Conservation (phyloP, 352 stramenopile species). For the Globisporangium heterothallicum region DNA sequence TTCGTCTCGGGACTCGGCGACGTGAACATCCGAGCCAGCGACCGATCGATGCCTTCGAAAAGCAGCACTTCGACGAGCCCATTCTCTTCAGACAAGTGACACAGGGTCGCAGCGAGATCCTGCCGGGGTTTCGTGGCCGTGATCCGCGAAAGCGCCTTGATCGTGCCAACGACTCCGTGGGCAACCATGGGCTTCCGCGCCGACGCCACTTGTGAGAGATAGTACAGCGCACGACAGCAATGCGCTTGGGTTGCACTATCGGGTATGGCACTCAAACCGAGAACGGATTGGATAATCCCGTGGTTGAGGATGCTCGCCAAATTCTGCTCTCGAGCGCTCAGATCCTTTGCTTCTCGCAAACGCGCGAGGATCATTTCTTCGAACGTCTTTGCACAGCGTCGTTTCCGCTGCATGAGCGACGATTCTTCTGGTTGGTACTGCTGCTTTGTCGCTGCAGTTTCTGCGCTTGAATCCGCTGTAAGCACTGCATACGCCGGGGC, state of each 20-base stretch:
- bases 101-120: conserved; percentile 60
- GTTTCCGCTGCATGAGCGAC: conserved; percentile 44
- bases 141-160: conserved; percentile 45
- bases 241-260: conserved; percentile 51
- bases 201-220: conserved; percentile 31
- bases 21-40: conserved; percentile 39
- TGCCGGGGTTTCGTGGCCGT: conserved; percentile 26
- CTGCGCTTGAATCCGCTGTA: neutral
- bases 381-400: conserved; percentile 69
- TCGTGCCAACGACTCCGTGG: conserved; percentile 33
- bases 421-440: conserved; percentile 15
- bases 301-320: conserved; percentile 46
- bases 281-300: conserved; percentile 60
- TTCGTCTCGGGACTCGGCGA: conserved; percentile 51
- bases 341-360: conserved; percentile 15
- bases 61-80: conserved; percentile 51
- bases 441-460: neutral
- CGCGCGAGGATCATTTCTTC: conserved; percentile 65
- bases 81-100: conserved; percentile 59
- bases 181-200: conserved; percentile 56
- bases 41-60: conserved; percentile 66
- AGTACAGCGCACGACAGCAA: conserved; percentile 68
- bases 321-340: conserved; percentile 3
- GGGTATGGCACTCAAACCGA: conserved; percentile 34
- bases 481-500: too few species aligned